These are phyloP conservation scores for Citrus mangshanensis DNA, from an alignment of 345 rosid species.

Conservation along the genomic window DNA sequence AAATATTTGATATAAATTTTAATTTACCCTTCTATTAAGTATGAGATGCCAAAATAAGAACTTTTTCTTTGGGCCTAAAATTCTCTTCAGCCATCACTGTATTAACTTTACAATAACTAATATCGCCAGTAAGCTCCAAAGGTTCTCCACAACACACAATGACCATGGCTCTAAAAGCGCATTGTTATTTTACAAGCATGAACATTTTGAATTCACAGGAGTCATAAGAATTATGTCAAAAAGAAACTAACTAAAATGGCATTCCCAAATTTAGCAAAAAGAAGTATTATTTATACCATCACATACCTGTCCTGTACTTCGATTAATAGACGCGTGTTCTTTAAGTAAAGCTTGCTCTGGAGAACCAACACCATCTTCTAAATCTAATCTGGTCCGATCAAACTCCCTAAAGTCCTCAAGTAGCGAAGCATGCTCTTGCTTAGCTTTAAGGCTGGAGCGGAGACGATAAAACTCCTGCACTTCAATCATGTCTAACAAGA, in stretches of 20 bases:
- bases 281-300: background rate
- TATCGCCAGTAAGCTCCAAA: background rate
- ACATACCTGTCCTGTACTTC: slow-evolving; percentile 80
- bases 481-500: slow-evolving; percentile 27
- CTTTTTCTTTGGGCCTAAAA: background rate
- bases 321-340: slow-evolving; percentile 77
- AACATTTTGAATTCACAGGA: background rate
- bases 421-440: slow-evolving; percentile 91
- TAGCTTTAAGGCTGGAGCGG: slow-evolving; percentile 82
- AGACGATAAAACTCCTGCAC: slow-evolving; percentile 97
- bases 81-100: background rate
- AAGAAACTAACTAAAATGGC: background rate
- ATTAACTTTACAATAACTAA: background rate
- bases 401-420: slow-evolving; percentile 96
- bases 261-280: background rate
- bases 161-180: background rate
- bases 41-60: background rate
- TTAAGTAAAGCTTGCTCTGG: slow-evolving; percentile 73
- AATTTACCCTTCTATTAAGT: background rate
- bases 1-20: too few relatives aligned
- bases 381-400: slow-evolving; percentile 83
- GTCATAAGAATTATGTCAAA: background rate
- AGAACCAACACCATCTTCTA: slow-evolving; percentile 82
- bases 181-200: background rate
- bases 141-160: background rate